These are phyloP conservation scores for Auricularia heimuer DNA, from an alignment of 768 basidiomycete species.

Conservation along the genomic window DNA sequence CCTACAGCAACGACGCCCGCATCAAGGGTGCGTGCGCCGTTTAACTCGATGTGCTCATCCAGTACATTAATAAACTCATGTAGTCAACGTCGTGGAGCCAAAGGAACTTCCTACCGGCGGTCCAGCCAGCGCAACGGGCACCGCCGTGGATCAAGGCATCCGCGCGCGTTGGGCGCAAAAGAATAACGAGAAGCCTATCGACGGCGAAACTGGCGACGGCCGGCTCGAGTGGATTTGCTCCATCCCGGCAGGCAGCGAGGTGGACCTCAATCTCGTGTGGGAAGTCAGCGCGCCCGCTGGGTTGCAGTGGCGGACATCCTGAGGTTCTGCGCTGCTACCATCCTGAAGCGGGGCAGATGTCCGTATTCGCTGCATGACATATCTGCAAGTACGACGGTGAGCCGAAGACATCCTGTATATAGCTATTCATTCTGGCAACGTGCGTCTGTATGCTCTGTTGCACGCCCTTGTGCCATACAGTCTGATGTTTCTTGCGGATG, in stretches of 20 bases:
- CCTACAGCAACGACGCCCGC: slow-evolving; percentile 9
- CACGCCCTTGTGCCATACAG: no score
- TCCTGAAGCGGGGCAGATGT: no score
- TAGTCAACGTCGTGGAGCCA: slow-evolving; percentile 12
- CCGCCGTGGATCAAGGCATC: slow-evolving; percentile 19
- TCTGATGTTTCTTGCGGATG: no score
- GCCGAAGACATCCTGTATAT: no score
- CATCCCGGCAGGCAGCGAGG: slow-evolving; percentile 32
- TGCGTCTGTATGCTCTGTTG: no score
- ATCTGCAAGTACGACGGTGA: no score
- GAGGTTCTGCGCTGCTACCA: no score
- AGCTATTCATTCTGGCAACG: no score
- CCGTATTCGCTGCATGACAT: no score
- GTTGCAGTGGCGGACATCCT: slow-evolving; percentile 7
- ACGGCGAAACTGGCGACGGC: slow-evolving; percentile 25
- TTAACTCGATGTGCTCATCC: no score
- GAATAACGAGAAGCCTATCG: slow-evolving; percentile 25
- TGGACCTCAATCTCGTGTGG: slow-evolving; percentile 39
- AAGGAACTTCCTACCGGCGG: slow-evolving; percentile 22
- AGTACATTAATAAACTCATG: no score
- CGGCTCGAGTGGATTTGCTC: slow-evolving; percentile 45
- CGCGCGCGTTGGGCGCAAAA: slow-evolving; percentile 16
- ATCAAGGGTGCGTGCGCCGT: slow-evolving; percentile 7
- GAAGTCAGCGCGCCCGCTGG: slow-evolving; percentile 36
- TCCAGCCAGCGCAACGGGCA: slow-evolving; percentile 31